phyloP scores from a whole-genome alignment of 2,329 filamentous ascomycete species.

The Pseudocercospora fijiensis region DNA sequence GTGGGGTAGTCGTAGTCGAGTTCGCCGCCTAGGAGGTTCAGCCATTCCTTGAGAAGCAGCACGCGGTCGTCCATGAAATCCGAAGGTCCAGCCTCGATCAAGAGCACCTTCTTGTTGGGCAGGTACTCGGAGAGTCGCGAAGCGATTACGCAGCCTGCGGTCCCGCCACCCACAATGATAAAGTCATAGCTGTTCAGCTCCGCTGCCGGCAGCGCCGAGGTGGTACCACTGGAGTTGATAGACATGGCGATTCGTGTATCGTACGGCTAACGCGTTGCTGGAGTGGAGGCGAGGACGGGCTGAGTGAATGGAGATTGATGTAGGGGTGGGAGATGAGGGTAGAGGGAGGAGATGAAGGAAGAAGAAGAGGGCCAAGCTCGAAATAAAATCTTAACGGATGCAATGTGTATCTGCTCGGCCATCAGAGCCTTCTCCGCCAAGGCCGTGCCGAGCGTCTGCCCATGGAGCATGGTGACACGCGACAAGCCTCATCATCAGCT shows the following conservation, averaged over 20 bases:
- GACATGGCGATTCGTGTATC: constrained; percentile 5
- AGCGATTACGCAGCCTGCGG: constrained; percentile 81
- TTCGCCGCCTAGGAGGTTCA: constrained; percentile 78
- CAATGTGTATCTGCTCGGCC: neutral
- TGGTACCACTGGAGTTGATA: constrained; percentile 58
- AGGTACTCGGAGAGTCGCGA: constrained; percentile 78
- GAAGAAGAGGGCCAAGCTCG: constrained; percentile 4
- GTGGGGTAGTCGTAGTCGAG: constrained; percentile 91
- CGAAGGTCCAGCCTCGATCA: constrained; percentile 86
- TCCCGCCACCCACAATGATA: constrained; percentile 81
- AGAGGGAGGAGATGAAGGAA: constrained; percentile 2
- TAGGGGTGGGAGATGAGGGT: neutral
- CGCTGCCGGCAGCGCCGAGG: constrained; percentile 62
- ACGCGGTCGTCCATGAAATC: constrained; percentile 87
- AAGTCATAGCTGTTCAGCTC: constrained; percentile 75
- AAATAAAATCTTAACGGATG: constrained; percentile 14
- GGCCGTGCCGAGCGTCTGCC: constrained; percentile 6
- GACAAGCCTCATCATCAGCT: neutral
- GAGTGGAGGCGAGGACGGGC: constrained; percentile 1
- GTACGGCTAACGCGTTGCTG: neutral
- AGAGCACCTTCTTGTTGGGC: constrained; percentile 73
- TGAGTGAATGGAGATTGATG: constrained; percentile 1
- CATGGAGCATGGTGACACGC: constrained; percentile 16
- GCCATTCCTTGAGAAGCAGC: constrained; percentile 82
- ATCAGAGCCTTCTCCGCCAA: neutral